Percentiles rank a stretch among this genome's conserved stretches.
phyloP scores from a whole-genome alignment of 768 basidiomycete genomes.

The Mycena kentingensis region DNA sequence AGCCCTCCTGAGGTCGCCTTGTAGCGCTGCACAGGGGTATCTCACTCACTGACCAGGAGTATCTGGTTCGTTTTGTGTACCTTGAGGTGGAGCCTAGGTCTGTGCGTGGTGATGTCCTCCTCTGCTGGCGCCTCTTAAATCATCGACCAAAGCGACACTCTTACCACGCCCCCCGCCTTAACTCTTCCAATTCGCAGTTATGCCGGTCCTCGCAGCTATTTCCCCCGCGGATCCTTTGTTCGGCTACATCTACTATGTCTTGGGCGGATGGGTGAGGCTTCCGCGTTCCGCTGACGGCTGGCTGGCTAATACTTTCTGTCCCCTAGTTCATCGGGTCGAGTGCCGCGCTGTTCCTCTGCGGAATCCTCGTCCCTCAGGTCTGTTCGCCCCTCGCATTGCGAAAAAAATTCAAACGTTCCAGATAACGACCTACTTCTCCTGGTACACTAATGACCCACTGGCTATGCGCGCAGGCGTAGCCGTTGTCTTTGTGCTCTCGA shows the following conservation, averaged over 20 bases:
- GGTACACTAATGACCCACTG: neutral
- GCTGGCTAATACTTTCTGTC: neutral
- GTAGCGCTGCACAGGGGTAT: no score
- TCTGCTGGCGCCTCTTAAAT: no score
- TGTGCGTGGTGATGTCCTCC: no score
- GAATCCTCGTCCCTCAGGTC: slow-evolving; percentile 6
- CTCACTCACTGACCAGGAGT: no score
- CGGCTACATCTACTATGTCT: slow-evolving; percentile 5
- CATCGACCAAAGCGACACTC: no score
- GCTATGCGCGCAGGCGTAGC: neutral
- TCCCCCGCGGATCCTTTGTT: slow-evolving; percentile 1
- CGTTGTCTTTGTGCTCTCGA: slow-evolving; percentile 1
- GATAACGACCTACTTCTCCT: slow-evolving; percentile 4
- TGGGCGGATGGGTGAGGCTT: slow-evolving; percentile 7
- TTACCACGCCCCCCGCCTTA: no score
- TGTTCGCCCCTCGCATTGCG: neutral
- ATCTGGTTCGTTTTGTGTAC: no score
- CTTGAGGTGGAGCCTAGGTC: no score
- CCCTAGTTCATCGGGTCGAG: slow-evolving; percentile 8
- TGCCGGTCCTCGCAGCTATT: neutral
- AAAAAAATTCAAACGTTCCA: neutral
- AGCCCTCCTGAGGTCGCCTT: no score
- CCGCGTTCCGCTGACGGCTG: neutral
- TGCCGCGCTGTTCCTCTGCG: slow-evolving; percentile 4
- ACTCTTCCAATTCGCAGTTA: no score